Percentiles rank a stretch among this genome's conserved stretches.
Evolutionary conservation across 306 rosid genomes (phyloP).

Genomic region (Sicyos baderoa): DNA sequence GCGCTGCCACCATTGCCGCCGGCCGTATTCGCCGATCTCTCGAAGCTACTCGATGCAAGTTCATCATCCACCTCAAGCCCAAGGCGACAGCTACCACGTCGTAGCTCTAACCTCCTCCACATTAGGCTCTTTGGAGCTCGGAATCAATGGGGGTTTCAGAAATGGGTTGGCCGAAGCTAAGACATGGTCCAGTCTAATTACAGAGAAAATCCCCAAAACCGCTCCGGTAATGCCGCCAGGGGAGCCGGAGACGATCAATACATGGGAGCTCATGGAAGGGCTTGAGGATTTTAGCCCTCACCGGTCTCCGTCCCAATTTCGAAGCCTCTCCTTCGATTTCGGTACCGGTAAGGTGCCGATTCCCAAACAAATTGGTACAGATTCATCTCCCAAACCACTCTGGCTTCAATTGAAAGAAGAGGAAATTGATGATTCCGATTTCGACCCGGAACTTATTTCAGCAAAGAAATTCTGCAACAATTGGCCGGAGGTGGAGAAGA

Average conservation of each 20-base stretch:
- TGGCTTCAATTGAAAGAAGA: conserved; percentile 36
- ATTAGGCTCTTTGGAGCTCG: conserved; percentile 55
- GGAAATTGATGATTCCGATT: conserved; percentile 20
- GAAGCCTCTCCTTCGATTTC: conserved; percentile 64
- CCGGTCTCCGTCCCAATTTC: conserved; percentile 44
- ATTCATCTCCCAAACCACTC: conserved; percentile 35
- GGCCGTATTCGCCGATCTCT: conserved; percentile 50
- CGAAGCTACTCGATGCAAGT: conserved; percentile 80
- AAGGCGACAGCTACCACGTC: conserved; percentile 56
- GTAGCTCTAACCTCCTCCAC: conserved; percentile 84
- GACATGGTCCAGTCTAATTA: conserved; percentile 72
- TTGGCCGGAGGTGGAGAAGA: conserved; percentile 29
- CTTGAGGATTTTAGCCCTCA: conserved; percentile 70
- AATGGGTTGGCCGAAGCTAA: conserved; percentile 53
- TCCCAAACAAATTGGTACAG: conserved; percentile 20
- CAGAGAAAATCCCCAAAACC: conserved; percentile 48
- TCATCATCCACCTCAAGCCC: conserved; percentile 58
- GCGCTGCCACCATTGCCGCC: conserved; percentile 56
- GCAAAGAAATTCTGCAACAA: conserved; percentile 36
- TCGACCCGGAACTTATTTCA: conserved; percentile 42
- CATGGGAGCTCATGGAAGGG: conserved; percentile 95
- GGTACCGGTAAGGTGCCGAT: conserved; percentile 27
- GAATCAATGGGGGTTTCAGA: conserved; percentile 31
- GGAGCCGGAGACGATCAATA: conserved; percentile 78
- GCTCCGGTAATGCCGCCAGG: conserved; percentile 63